Evolutionary conservation across 2,329 filamentous ascomycete genomes (phyloP).

Genomic region (Colletotrichum tamarilloi): DNA sequence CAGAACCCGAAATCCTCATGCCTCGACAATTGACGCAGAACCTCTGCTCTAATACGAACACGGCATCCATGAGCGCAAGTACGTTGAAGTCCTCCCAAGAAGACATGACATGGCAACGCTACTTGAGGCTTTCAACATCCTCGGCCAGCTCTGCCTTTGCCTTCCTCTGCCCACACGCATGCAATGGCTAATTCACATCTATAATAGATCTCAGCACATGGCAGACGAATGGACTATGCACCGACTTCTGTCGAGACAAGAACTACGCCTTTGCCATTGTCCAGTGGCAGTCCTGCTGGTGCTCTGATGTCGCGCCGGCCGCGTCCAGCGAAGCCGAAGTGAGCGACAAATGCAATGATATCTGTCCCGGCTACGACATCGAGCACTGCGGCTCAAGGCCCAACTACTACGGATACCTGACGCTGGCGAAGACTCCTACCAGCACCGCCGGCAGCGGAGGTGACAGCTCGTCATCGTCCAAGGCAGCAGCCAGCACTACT

Average conservation of each 20-base stretch:
- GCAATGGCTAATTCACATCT: background rate
- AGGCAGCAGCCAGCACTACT: slow-evolving; percentile 38
- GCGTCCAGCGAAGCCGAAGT: slow-evolving; percentile 44
- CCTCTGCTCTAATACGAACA: slow-evolving; percentile 52
- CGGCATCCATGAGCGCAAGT: slow-evolving; percentile 46
- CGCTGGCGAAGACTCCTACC: slow-evolving; percentile 62
- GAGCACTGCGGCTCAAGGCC: slow-evolving; percentile 65
- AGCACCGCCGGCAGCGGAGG: slow-evolving; percentile 58
- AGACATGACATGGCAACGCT: background rate
- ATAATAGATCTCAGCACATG: slow-evolving; percentile 65
- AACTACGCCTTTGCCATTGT: slow-evolving; percentile 76
- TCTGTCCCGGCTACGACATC: slow-evolving; percentile 77
- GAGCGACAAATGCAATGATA: slow-evolving; percentile 61
- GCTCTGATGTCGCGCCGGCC: slow-evolving; percentile 74
- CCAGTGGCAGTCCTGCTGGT: slow-evolving; percentile 77
- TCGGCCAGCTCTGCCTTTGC: no score
- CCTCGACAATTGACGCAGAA: slow-evolving; percentile 37
- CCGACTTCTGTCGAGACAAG: slow-evolving; percentile 63
- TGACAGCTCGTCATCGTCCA: slow-evolving; percentile 34
- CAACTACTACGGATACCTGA: slow-evolving; percentile 73
- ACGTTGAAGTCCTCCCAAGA: slow-evolving; percentile 32
- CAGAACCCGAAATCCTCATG: slow-evolving; percentile 5
- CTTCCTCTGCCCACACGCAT: background rate
- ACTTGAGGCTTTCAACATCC: background rate
- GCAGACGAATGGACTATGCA: slow-evolving; percentile 78